phyloP scores from a whole-genome alignment of 2,329 filamentous ascomycete genomes.

The Phaeosphaeria sp. region DNA sequence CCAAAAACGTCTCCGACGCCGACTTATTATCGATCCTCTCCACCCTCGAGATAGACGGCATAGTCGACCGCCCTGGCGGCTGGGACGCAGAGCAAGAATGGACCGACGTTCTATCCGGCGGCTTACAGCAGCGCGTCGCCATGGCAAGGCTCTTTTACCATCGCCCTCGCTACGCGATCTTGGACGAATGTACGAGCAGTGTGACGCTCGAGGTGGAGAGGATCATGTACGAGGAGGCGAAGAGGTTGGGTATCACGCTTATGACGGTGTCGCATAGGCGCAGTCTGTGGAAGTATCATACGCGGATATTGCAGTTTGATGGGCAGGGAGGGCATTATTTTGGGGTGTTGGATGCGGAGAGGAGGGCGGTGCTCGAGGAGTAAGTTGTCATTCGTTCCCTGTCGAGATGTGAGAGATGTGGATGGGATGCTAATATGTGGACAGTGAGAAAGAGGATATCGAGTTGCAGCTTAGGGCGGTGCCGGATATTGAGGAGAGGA shows the following conservation, averaged over 20 bases:
- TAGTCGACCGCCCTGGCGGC: constrained; percentile 79
- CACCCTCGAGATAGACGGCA: constrained; percentile 80
- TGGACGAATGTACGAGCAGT: constrained; percentile 94
- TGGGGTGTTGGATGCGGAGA: constrained; percentile 86
- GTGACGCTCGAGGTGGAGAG: constrained; percentile 96
- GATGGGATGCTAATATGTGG: constrained; percentile 16
- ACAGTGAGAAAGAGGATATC: constrained; percentile 86
- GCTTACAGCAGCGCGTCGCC: constrained; percentile 92
- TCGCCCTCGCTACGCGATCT: constrained; percentile 87
- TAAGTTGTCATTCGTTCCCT: constrained; percentile 47
- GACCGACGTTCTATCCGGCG: constrained; percentile 91
- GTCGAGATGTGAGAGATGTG: neutral
- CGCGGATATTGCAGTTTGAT: constrained; percentile 93
- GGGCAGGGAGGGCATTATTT: constrained; percentile 93
- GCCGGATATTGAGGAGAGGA: constrained; percentile 83
- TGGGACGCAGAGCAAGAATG: constrained; percentile 97
- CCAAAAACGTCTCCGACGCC: constrained; percentile 80
- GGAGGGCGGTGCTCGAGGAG: constrained; percentile 85
- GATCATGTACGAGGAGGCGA: constrained; percentile 96
- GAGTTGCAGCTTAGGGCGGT: constrained; percentile 85
- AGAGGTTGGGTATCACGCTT: constrained; percentile 86
- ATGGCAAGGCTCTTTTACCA: constrained; percentile 98
- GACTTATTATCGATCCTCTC: constrained; percentile 80
- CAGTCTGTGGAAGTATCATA: constrained; percentile 96
- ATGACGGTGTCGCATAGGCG: constrained; percentile 95